A percentile compares a stretch with the other conserved stretches of the same genome.
Conservation (phyloP, 768 basidiomycete species). For the Trametopsis cervina region DNA sequence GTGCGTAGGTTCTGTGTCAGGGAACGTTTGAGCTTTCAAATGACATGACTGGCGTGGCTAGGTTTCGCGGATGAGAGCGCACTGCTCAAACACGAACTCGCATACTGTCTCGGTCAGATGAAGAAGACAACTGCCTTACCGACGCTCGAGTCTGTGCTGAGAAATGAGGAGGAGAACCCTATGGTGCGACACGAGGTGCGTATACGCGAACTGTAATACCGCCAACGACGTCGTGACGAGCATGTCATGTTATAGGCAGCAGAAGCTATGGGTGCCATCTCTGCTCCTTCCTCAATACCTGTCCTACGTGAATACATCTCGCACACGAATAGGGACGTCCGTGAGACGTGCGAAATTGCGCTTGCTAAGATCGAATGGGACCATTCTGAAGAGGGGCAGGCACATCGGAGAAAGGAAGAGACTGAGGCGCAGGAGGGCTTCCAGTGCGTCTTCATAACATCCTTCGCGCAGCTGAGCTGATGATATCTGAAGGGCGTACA, state of each 20-base stretch:
- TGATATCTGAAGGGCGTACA: slow-evolving; percentile 46
- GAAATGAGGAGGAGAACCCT: slow-evolving; percentile 66
- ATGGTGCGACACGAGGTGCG: slow-evolving; percentile 97
- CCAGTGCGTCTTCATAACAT: neutral
- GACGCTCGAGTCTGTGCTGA: slow-evolving; percentile 68
- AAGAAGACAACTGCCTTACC: slow-evolving; percentile 68
- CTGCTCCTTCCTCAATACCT: slow-evolving; percentile 54
- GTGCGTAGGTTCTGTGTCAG: slow-evolving; percentile 30
- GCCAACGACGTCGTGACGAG: too few species aligned
- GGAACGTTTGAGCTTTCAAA: neutral
- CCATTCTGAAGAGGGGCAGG: slow-evolving; percentile 63
- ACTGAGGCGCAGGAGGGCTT: slow-evolving; percentile 4
- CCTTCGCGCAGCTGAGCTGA: neutral
- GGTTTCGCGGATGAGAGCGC: slow-evolving; percentile 85
- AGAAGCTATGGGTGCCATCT: slow-evolving; percentile 98
- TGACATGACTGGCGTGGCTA: slow-evolving; percentile 22
- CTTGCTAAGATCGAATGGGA: slow-evolving; percentile 95
- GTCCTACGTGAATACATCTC: slow-evolving; percentile 63
- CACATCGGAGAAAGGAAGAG: slow-evolving; percentile 24
- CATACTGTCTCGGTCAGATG: slow-evolving; percentile 95
- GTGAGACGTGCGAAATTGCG: slow-evolving; percentile 97
- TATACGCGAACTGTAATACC: neutral
- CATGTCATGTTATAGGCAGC: slow-evolving; percentile 80
- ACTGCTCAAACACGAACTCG: slow-evolving; percentile 92
- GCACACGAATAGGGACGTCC: slow-evolving; percentile 68